Evolutionary conservation across 441 rosid species (phyloP).

Genomic region (Viola pubescens): DNA sequence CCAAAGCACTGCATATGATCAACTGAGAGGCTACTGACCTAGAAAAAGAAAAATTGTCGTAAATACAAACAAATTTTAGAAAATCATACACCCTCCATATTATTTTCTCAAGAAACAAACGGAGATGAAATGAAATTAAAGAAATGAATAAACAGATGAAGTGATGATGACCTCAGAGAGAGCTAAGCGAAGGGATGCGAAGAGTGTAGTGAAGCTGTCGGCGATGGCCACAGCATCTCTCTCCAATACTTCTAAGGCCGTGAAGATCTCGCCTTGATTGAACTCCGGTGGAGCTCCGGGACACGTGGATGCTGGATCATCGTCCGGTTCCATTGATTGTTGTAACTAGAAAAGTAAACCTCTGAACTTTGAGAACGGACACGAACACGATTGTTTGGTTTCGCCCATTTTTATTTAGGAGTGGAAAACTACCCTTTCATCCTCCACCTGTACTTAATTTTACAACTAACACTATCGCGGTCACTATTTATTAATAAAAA

Average conservation of each 20-base stretch:
- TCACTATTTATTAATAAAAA: no score
- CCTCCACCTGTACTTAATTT: no score
- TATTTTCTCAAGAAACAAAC: not conserved
- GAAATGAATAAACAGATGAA: no score
- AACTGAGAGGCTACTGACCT: constrained; percentile 62
- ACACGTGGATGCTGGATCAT: constrained; percentile 20
- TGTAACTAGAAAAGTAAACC: no score
- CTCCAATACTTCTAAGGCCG: constrained; percentile 55
- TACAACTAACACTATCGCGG: no score
- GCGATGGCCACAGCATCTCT: constrained; percentile 76
- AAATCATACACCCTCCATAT: not conserved
- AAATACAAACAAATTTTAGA: not conserved
- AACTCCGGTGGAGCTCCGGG: constrained; percentile 15
- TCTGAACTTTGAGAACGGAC: no score
- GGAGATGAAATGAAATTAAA: not conserved
- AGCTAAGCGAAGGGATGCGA: constrained; percentile 64
- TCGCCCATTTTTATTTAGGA: no score
- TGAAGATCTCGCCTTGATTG: constrained; percentile 31
- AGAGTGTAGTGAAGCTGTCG: constrained; percentile 70
- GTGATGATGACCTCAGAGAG: not conserved
- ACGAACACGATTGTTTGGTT: no score
- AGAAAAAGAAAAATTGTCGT: constrained; percentile 2
- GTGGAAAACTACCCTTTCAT: no score
- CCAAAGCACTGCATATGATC: constrained; percentile 84
- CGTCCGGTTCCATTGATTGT: not conserved